These are phyloP conservation scores for Hypomontagnella submonticulosa DNA, from an alignment of 495 filamentous ascomycete species.

Conservation along the genomic window DNA sequence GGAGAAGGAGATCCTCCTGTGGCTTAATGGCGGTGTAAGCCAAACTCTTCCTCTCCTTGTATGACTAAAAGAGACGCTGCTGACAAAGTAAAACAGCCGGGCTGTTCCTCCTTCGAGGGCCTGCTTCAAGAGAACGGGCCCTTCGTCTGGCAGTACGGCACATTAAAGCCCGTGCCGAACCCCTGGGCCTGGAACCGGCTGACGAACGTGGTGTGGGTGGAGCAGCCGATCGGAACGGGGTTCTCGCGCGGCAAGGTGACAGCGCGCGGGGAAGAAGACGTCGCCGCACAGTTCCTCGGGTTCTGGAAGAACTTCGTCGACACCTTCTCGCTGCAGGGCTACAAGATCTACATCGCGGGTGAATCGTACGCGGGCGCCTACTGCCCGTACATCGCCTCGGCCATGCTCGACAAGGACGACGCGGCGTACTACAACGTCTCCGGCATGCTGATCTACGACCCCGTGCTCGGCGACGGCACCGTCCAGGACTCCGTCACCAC, in stretches of 20 bases:
- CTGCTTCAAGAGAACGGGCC: conserved; percentile 75
- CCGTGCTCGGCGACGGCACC: conserved; percentile 67
- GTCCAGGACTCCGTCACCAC: conserved; percentile 66
- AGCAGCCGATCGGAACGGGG: conserved; percentile 82
- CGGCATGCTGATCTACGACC: conserved; percentile 78
- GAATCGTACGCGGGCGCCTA: conserved; percentile 82
- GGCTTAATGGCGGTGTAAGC: conserved; percentile 60
- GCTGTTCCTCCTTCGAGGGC: conserved; percentile 73
- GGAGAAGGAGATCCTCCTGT: conserved; percentile 75
- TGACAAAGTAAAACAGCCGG: conserved; percentile 50
- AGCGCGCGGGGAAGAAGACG: conserved; percentile 71
- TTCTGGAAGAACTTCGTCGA: conserved; percentile 79
- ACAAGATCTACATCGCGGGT: conserved; percentile 75
- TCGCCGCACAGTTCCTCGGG: conserved; percentile 74
- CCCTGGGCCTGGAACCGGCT: conserved; percentile 74
- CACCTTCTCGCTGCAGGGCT: conserved; percentile 71
- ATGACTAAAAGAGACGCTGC: not conserved
- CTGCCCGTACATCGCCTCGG: conserved; percentile 81
- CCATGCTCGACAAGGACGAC: conserved; percentile 78
- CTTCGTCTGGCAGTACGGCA: conserved; percentile 71
- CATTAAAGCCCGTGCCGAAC: conserved; percentile 67
- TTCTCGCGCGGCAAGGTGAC: conserved; percentile 73
- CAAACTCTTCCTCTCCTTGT: not conserved
- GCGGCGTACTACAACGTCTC: conserved; percentile 73
- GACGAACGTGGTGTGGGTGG: conserved; percentile 74